Conservation (phyloP, 352 stramenopile genomes). For the Globisporangium paroecandrum region DNA sequence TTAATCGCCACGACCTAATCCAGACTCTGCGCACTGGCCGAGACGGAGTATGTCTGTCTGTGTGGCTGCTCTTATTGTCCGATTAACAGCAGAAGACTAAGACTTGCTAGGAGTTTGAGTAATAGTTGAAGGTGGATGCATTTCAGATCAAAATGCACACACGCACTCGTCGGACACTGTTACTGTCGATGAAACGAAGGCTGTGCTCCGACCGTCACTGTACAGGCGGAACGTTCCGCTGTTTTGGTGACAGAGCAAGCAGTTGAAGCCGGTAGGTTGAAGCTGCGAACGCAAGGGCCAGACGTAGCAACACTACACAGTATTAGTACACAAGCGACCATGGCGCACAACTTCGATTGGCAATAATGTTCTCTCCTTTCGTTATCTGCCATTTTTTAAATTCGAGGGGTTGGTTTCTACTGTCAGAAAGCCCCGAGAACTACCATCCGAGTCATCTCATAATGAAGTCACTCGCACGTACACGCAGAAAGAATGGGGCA, state of each 20-base stretch:
- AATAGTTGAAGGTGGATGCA: not conserved
- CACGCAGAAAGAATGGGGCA: too few species aligned
- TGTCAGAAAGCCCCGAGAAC: too few species aligned
- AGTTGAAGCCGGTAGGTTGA: not conserved
- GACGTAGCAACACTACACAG: not conserved
- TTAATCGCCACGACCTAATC: too few species aligned
- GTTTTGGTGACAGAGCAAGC: not conserved
- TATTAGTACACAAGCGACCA: not conserved
- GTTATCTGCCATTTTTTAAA: not conserved
- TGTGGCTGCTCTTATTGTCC: not conserved
- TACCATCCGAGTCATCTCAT: too few species aligned
- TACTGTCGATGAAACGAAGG: not conserved
- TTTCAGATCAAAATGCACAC: not conserved
- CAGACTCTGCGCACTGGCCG: too few species aligned
- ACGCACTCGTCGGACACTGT: too few species aligned
- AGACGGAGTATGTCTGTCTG: too few species aligned
- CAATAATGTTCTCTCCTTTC: not conserved
- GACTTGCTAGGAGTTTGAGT: not conserved
- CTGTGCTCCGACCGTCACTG: not conserved
- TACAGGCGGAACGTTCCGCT: not conserved
- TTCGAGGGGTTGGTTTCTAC: too few species aligned
- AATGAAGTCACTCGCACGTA: too few species aligned
- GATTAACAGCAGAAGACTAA: not conserved
- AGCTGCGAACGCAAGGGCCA: not conserved
- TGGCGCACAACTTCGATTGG: not conserved